These are phyloP conservation scores for Dothidotthia symphoricarpi DNA, from an alignment of 2,329 filamentous ascomycete genomes.

Conservation along the genomic window DNA sequence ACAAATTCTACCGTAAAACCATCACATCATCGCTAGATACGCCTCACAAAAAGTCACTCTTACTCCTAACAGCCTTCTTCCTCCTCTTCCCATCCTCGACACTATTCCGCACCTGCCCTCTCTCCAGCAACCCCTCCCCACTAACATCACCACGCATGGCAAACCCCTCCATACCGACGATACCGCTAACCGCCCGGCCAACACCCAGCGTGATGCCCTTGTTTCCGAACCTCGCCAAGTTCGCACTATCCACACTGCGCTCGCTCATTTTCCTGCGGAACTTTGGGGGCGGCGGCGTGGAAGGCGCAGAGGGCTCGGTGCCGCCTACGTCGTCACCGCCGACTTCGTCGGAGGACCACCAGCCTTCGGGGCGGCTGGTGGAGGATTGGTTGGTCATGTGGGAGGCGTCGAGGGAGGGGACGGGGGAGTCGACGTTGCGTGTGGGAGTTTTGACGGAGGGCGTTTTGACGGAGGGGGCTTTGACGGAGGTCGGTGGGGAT, in stretches of 20 bases:
- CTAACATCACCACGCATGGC: slow-evolving; percentile 17
- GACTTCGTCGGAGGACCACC: slow-evolving; percentile 43
- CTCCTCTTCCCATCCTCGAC: slow-evolving; percentile 10
- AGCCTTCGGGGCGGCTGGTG: slow-evolving; percentile 38
- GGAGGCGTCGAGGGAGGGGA: slow-evolving; percentile 22
- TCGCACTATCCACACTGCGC: slow-evolving; percentile 29
- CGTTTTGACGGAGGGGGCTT: slow-evolving; percentile 20
- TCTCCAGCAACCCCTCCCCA: slow-evolving; percentile 12
- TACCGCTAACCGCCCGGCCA: slow-evolving; percentile 32
- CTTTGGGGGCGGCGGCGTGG: slow-evolving; percentile 17
- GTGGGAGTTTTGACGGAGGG: slow-evolving; percentile 12
- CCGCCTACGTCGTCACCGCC: slow-evolving; percentile 39
- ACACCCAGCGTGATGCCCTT: slow-evolving; percentile 37
- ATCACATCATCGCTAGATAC: no score
- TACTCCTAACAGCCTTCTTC: slow-evolving; percentile 5
- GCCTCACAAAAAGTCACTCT: slow-evolving; percentile 2
- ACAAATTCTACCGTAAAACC: no score
- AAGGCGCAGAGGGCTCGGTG: slow-evolving; percentile 24
- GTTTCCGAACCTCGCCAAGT: slow-evolving; percentile 27
- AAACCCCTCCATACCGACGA: slow-evolving; percentile 24
- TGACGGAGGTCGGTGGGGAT: background rate
- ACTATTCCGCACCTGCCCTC: slow-evolving; percentile 8
- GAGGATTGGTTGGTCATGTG: slow-evolving; percentile 33
- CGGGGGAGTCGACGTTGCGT: slow-evolving; percentile 19
- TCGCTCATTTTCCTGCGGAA: slow-evolving; percentile 8